Conservation (phyloP, 805 yeast genomes). For the Ogataea paradorogensis region DNA sequence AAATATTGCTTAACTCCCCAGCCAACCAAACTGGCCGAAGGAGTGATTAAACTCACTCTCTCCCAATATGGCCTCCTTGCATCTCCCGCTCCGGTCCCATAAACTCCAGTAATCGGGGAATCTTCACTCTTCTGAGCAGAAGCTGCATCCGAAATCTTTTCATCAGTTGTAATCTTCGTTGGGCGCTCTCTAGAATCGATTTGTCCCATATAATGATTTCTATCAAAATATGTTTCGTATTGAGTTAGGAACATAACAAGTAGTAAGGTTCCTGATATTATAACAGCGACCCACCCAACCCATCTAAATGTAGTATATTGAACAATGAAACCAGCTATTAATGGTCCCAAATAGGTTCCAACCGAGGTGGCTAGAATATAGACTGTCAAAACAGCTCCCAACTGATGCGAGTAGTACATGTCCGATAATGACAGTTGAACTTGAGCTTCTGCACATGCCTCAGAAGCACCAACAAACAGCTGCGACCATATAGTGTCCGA, state of each 20-base stretch:
- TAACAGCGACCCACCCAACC: slow-evolving; percentile 70
- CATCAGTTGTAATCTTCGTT: slow-evolving; percentile 1
- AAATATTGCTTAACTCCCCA: slow-evolving; percentile 64
- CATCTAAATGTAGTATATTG: slow-evolving; percentile 64
- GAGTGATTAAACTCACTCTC: slow-evolving; percentile 48
- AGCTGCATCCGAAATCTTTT: slow-evolving; percentile 2
- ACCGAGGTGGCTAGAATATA: slow-evolving; percentile 73
- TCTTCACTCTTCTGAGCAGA: slow-evolving; percentile 5
- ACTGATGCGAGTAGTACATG: slow-evolving; percentile 72
- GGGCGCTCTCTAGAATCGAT: slow-evolving; percentile 27
- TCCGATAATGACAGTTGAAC: slow-evolving; percentile 69
- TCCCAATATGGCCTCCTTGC: slow-evolving; percentile 43
- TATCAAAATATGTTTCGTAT: slow-evolving; percentile 70
- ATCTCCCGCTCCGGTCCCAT: slow-evolving; percentile 40
- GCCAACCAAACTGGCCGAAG: slow-evolving; percentile 59
- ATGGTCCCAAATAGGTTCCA: slow-evolving; percentile 77
- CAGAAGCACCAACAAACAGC: slow-evolving; percentile 75
- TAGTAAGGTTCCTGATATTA: slow-evolving; percentile 59
- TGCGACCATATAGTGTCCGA: slow-evolving; percentile 75
- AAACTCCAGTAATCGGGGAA: slow-evolving; percentile 11
- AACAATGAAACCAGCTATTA: slow-evolving; percentile 72
- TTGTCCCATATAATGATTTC: slow-evolving; percentile 42
- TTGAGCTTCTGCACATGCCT: slow-evolving; percentile 73
- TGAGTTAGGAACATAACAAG: slow-evolving; percentile 54
- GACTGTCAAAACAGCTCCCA: slow-evolving; percentile 67